Evolutionary conservation across 371 early-diverging fungal species (phyloP).

Genomic region (Rhizopus sp.): DNA sequence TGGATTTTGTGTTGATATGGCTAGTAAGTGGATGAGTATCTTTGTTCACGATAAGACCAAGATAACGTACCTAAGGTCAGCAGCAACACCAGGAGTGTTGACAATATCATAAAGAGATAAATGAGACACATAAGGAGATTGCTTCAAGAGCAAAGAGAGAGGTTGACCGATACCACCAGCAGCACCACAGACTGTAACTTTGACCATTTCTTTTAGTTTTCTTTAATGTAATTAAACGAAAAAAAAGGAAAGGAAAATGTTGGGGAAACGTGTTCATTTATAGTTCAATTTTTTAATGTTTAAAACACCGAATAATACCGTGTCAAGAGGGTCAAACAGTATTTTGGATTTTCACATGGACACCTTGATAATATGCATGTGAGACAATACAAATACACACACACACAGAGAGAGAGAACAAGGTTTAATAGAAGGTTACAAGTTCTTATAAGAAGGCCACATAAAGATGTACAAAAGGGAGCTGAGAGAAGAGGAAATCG

Average conservation of each 20-base stretch:
- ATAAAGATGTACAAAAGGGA: no score
- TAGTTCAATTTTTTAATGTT: slow-evolving; percentile 1
- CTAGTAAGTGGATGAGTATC: slow-evolving; percentile 20
- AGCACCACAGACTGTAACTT: slow-evolving; percentile 82
- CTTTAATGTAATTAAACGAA: slow-evolving; percentile 1
- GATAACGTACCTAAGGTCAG: slow-evolving; percentile 61
- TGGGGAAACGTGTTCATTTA: slow-evolving; percentile 17
- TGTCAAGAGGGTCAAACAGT: neutral
- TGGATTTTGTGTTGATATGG: slow-evolving; percentile 74
- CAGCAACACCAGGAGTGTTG: slow-evolving; percentile 76
- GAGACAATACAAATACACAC: no score
- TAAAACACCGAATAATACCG: slow-evolving; percentile 1
- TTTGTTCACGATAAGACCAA: neutral
- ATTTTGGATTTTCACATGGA: no score
- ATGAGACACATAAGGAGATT: slow-evolving; percentile 64
- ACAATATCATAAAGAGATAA: slow-evolving; percentile 78
- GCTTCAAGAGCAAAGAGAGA: slow-evolving; percentile 83
- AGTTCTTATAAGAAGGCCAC: no score
- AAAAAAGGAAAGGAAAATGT: slow-evolving; percentile 26
- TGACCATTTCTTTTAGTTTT: slow-evolving; percentile 47
- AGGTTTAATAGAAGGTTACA: no score
- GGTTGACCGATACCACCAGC: slow-evolving; percentile 96
- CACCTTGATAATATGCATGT: no score
- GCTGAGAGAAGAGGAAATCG: no score
- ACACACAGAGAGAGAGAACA: no score